Evolutionary conservation across 192 early-diverging fungal species (phyloP).

Genomic region (Podila verticillata): DNA sequence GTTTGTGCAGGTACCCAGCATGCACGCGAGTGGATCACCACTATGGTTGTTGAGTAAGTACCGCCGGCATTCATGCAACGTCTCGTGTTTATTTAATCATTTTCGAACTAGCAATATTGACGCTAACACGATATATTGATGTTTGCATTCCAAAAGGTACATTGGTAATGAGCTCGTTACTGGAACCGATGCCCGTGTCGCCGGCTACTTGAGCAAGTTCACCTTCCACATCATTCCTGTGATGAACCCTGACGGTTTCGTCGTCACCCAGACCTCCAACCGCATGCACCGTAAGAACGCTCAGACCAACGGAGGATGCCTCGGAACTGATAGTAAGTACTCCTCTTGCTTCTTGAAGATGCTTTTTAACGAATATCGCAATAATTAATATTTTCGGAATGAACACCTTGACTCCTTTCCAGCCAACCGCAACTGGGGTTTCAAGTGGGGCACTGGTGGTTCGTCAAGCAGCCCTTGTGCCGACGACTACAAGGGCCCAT

Average conservation of each 20-base stretch:
- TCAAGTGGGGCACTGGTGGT: constrained; percentile 58
- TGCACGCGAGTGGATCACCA: constrained; percentile 70
- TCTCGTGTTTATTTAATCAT: background rate
- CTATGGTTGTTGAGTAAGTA: constrained; percentile 59
- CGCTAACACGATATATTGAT: background rate
- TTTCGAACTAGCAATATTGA: background rate
- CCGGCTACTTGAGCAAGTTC: constrained; percentile 54
- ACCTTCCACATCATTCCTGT: constrained; percentile 67
- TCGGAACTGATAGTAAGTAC: constrained; percentile 50
- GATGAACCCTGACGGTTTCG: constrained; percentile 71
- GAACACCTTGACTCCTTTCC: background rate
- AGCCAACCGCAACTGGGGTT: constrained; percentile 64
- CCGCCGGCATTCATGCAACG: background rate
- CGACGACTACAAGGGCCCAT: constrained; percentile 55
- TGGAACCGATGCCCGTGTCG: constrained; percentile 40
- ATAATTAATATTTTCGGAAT: background rate
- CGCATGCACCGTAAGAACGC: constrained; percentile 60
- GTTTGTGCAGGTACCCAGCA: constrained; percentile 61
- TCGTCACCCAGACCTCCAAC: constrained; percentile 55
- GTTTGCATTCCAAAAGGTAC: constrained; percentile 13
- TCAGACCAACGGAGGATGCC: constrained; percentile 54
- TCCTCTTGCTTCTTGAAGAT: background rate
- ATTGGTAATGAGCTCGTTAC: constrained; percentile 38
- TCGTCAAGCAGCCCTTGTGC: constrained; percentile 57
- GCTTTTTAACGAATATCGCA: background rate